A percentile compares a stretch with the other conserved stretches of the same genome.
Conservation (phyloP, 176 grass and related monocot genomes). For the Zea mays region Zm-B73-REFERENCE-NAM-5.0 NC_050105.1:87547501-87548000, state of each 20-base stretch:
- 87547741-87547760: no score
- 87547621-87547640: not conserved
- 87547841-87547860: not conserved
- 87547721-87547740: no score
- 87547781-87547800: no score
- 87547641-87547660: not conserved
- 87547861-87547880: not conserved
- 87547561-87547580: not conserved
- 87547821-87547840: not conserved
- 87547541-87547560: not conserved
- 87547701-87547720: not conserved
- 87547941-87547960: not conserved
- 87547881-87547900: not conserved
- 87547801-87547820: not conserved
- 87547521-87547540: not conserved
- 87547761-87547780: no score
- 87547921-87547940: not conserved
- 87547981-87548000: not conserved
- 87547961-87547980: not conserved
- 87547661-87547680: not conserved
- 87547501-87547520: not conserved
- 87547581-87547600: no score
- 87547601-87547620: no score
- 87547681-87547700: not conserved
- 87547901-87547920: conserved; percentile 6